Percentiles rank a stretch among this genome's conserved stretches.
Conservation (phyloP, 2,329 filamentous ascomycete genomes). For the Bisporella sp. region DNA sequence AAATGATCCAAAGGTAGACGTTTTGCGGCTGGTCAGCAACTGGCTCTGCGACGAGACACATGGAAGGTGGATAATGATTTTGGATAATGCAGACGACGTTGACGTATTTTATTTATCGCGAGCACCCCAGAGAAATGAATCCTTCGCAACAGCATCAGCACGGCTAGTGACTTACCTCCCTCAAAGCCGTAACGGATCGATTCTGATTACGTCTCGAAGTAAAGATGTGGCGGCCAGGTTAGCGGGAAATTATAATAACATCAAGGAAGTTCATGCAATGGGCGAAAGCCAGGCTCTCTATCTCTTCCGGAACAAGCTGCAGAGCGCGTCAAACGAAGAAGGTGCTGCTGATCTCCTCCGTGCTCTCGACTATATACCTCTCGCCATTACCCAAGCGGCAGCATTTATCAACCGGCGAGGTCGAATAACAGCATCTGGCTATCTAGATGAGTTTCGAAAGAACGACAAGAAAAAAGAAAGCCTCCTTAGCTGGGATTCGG, state of each 20-base stretch:
- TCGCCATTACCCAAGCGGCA: constrained; percentile 16
- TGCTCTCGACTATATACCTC: constrained; percentile 16
- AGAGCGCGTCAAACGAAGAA: constrained; percentile 8
- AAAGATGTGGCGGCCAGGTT: constrained; percentile 1
- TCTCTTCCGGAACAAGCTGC: background rate
- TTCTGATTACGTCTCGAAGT: constrained; percentile 4
- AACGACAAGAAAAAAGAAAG: background rate
- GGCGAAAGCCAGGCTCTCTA: background rate
- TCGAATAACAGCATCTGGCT: background rate
- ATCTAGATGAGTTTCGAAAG: background rate
- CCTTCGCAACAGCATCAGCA: background rate
- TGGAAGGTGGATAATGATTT: constrained; percentile 10
- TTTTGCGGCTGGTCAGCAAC: constrained; percentile 4
- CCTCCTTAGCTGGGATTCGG: background rate
- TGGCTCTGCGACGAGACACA: constrained; percentile 8
- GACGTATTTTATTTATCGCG: background rate
- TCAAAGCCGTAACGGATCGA: constrained; percentile 3
- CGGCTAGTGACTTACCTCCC: background rate
- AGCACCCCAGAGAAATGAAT: background rate
- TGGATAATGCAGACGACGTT: constrained; percentile 11
- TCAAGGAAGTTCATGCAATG: background rate
- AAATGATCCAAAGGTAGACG: constrained; percentile 4
- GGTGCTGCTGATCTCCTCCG: background rate
- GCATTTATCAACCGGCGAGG: constrained; percentile 3
- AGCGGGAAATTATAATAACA: background rate